A percentile compares a stretch with the other conserved stretches of the same genome.
Evolutionary conservation across 1,139 yeast genomes (phyloP).

Genomic region (Nakaseomyces bracarensis): DNA sequence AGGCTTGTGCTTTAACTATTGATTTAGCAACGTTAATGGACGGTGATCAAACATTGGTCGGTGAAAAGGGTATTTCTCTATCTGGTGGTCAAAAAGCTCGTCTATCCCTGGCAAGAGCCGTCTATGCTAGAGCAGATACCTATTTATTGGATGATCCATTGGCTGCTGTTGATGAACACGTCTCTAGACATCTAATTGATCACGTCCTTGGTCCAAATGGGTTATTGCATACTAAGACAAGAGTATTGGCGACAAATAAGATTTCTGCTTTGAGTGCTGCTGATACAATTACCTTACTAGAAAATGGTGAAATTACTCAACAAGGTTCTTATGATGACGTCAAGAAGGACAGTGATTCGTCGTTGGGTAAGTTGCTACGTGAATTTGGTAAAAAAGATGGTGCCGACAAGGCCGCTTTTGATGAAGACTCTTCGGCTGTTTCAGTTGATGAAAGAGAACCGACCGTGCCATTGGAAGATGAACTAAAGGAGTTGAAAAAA

Average conservation of each 20-base stretch:
- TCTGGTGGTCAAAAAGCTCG: slow-evolving; percentile 98
- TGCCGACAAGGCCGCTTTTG: slow-evolving; percentile 13
- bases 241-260: slow-evolving; percentile 80
- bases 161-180: slow-evolving; percentile 94
- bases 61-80: slow-evolving; percentile 92
- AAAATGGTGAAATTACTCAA: slow-evolving; percentile 71
- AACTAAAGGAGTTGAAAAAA: slow-evolving; percentile 33
- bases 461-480: slow-evolving; percentile 27
- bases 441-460: slow-evolving; percentile 19
- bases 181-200: slow-evolving; percentile 73
- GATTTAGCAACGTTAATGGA: slow-evolving; percentile 75
- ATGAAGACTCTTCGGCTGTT: slow-evolving; percentile 12
- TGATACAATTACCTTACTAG: slow-evolving; percentile 60
- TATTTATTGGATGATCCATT: slow-evolving; percentile 87
- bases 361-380: slow-evolving; percentile 52
- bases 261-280: slow-evolving; percentile 80
- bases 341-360: slow-evolving; percentile 40
- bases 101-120: slow-evolving; percentile 87
- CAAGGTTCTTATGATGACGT: slow-evolving; percentile 60
- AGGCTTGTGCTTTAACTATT: slow-evolving; percentile 81
- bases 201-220: slow-evolving; percentile 79
- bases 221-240: slow-evolving; percentile 64
- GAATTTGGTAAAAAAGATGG: slow-evolving; percentile 62
- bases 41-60: slow-evolving; percentile 87
- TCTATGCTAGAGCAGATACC: slow-evolving; percentile 87